Evolutionary conservation across 2,329 filamentous ascomycete species (phyloP).

Genomic region (Epichloe sibirici): DNA sequence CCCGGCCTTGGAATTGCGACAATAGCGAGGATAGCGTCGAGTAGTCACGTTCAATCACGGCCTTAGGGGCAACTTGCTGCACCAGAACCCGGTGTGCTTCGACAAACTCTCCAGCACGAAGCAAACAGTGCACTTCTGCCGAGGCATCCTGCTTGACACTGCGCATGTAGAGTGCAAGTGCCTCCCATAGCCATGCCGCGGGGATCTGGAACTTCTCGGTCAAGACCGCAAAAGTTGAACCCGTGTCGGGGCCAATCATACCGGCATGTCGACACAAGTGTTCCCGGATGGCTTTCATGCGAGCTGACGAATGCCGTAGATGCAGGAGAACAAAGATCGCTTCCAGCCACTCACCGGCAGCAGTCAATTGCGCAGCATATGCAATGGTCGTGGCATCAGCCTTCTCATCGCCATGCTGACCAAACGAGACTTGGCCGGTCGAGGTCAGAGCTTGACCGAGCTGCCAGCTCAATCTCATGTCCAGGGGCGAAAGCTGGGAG

Average conservation of each 20-base stretch:
- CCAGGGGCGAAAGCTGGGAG: conserved; percentile 60
- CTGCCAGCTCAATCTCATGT: conserved; percentile 74
- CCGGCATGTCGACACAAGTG: conserved; percentile 62
- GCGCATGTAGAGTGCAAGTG: conserved; percentile 73
- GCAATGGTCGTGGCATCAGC: conserved; percentile 54
- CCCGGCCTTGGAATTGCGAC: conserved; percentile 53
- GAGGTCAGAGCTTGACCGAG: conserved; percentile 55
- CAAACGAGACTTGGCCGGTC: conserved; percentile 38
- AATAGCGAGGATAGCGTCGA: conserved; percentile 56
- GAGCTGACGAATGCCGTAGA: conserved; percentile 49
- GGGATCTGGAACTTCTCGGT: conserved; percentile 59
- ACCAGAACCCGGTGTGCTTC: conserved; percentile 80
- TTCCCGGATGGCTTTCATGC: conserved; percentile 57
- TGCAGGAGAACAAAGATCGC: conserved; percentile 70
- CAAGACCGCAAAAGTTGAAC: conserved; percentile 45
- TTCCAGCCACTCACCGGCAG: conserved; percentile 53
- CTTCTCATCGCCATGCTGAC: conserved; percentile 43
- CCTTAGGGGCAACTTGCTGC: conserved; percentile 65
- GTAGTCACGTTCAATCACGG: conserved; percentile 75
- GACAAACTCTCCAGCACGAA: conserved; percentile 61
- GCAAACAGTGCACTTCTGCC: conserved; percentile 65
- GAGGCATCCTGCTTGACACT: conserved; percentile 56
- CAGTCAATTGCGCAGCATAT: conserved; percentile 52
- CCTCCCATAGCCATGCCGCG: conserved; percentile 69
- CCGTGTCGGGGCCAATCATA: conserved; percentile 47